Percentiles rank a stretch among this genome's conserved stretches.
Conservation (phyloP, 2,329 filamentous ascomycete species). For the Fusarium sp. region DNA sequence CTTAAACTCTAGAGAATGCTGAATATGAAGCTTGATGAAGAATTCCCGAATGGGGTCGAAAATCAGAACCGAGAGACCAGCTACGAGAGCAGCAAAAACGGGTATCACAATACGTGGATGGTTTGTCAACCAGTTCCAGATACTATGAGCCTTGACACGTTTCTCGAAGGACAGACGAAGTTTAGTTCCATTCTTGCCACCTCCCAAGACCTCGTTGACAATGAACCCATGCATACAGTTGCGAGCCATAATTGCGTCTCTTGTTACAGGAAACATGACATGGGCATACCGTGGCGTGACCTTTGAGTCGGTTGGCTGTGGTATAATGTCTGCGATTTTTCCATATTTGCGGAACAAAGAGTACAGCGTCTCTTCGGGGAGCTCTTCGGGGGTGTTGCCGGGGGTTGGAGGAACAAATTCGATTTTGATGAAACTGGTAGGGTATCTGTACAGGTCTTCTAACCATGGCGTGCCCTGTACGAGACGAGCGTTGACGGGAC, state of each 20-base stretch:
- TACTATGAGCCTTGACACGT: conserved; percentile 77
- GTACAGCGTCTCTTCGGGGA: conserved; percentile 89
- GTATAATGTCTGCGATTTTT: conserved; percentile 85
- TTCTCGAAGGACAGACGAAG: conserved; percentile 86
- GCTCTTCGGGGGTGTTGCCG: conserved; percentile 76
- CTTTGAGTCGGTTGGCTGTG: conserved; percentile 88
- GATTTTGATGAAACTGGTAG: conserved; percentile 77
- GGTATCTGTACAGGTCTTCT: conserved; percentile 87
- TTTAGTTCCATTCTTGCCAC: conserved; percentile 78
- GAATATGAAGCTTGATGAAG: conserved; percentile 89
- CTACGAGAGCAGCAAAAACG: conserved; percentile 79
- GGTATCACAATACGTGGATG: conserved; percentile 93
- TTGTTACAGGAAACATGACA: conserved; percentile 77
- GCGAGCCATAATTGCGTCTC: conserved; percentile 85
- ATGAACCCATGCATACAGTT: conserved; percentile 91
- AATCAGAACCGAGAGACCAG: conserved; percentile 83
- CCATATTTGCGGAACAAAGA: conserved; percentile 89
- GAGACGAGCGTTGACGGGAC: conserved; percentile 72
- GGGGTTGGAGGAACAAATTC: conserved; percentile 83
- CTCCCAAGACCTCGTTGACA: conserved; percentile 73
- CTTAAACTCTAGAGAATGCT: conserved; percentile 76
- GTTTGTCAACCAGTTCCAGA: conserved; percentile 86
- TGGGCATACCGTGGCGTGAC: conserved; percentile 81
- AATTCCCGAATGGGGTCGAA: conserved; percentile 96
- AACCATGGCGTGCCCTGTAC: conserved; percentile 92